Base-by-base conservation (phyloP, 2,329 filamentous ascomycete species). In the Colletotrichum sidae region DNA sequence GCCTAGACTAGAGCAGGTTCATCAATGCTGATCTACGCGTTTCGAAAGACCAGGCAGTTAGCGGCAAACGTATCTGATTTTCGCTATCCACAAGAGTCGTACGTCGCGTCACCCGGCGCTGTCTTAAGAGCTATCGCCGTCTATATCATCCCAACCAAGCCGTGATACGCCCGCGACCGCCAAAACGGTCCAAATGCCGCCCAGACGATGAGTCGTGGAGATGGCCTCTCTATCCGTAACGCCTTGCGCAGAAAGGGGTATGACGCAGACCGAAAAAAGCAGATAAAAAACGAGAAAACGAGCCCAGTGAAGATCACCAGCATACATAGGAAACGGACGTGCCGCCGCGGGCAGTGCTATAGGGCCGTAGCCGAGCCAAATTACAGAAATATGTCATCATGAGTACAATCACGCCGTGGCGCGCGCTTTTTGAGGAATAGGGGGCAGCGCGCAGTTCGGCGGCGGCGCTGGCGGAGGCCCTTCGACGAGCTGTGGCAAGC, bases 381-480 rank as follows among this genome's bases (percentile, higher is more conserved):
- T 17, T 34, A 13, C 6, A 49, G 35, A 52, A 8, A 12, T 44
- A 61, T 37, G 10, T 17, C 5, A 51, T 17, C 34, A 42, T 8
- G 13, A 49, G 25, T 49, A 45, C 33, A 25, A 54, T 39, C 39
- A 65, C 35, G 55, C 44, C 10, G 51, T 46, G 37, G 49, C 45
- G 41, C 39, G 55, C 50, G 39, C 10, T n/a, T 65, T 65, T 10
- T 54, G 64, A 33, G 84, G 85, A 44, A 87, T 79, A 0, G 86
- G 85, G 15, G 86, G 86, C 25, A 88, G 77, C 12, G 85, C 84
- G 68, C 81, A 82, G 10, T 78, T 86, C 33, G 86, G 86, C 6
- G 86, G 86, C 7, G 86, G 86, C 12, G 79, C 83, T 13, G 81
- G 84, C 2, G 85, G 85, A 37, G 84, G 84, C 1, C 82, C 83